phyloP scores from a whole-genome alignment of 805 yeast species.

The Saturnispora saitoi region DNA sequence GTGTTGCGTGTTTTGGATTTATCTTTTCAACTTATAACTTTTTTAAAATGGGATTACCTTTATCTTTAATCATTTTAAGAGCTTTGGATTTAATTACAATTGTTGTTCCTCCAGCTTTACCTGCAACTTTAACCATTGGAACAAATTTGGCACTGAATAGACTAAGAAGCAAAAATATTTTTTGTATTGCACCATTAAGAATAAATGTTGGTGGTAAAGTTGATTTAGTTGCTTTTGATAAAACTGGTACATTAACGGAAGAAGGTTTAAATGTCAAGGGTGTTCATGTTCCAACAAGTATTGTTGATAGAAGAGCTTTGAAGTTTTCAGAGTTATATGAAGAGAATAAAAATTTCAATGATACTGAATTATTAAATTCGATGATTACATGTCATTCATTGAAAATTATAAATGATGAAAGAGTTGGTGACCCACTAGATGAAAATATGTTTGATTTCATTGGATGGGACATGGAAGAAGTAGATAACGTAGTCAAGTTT shows the following conservation, averaged over 20 bases:
- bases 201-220: slow-evolving; percentile 95
- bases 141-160: slow-evolving; percentile 85
- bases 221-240: slow-evolving; percentile 87
- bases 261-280: slow-evolving; percentile 88
- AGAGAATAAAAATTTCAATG: slow-evolving; percentile 21
- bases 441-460: slow-evolving; percentile 89
- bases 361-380: slow-evolving; percentile 27
- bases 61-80: slow-evolving; percentile 64
- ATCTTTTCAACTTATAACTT: slow-evolving; percentile 76
- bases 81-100: slow-evolving; percentile 92
- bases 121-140: slow-evolving; percentile 95
- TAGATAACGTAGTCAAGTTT: slow-evolving; percentile 33
- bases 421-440: slow-evolving; percentile 92
- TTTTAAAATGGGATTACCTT: slow-evolving; percentile 63
- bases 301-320: slow-evolving; percentile 22
- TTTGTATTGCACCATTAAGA: slow-evolving; percentile 89
- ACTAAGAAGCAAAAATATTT: slow-evolving; percentile 58
- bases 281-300: slow-evolving; percentile 30
- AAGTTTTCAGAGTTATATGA: slow-evolving; percentile 22
- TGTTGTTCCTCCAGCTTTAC: slow-evolving; percentile 97
- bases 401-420: slow-evolving; percentile 64
- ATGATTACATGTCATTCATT: slow-evolving; percentile 85
- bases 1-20: slow-evolving; percentile 80
- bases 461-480: slow-evolving; percentile 67
- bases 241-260: slow-evolving; percentile 95